phyloP scores from a whole-genome alignment of 768 basidiomycete species.

The Asterophora parasitica region DNA sequence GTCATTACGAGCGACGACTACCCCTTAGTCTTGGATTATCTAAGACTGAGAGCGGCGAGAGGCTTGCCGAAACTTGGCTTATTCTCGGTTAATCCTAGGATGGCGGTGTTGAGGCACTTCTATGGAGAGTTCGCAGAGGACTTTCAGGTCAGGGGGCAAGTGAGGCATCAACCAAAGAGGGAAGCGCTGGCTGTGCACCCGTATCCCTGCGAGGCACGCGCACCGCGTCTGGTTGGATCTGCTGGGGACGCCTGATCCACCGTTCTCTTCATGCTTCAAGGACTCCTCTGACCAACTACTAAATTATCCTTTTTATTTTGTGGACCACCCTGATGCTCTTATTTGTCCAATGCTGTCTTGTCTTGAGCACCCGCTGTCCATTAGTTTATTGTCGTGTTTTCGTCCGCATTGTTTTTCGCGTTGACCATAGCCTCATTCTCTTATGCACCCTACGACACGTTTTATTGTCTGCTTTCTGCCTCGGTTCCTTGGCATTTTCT shows the following conservation, averaged over 20 bases:
- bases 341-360: not conserved
- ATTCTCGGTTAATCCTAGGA: constrained; percentile 14
- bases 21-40: constrained; percentile 10
- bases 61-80: constrained; percentile 9
- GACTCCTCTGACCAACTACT: not conserved
- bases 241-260: no score
- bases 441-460: no score
- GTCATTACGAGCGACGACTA: constrained; percentile 14
- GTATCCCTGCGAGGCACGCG: not conserved
- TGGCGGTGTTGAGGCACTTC: constrained; percentile 14
- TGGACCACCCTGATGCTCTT: no score
- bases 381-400: no score
- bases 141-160: constrained; percentile 6
- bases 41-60: constrained; percentile 11
- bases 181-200: not conserved
- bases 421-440: no score
- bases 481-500: no score
- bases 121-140: constrained; percentile 3
- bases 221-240: not conserved
- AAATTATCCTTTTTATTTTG: no score
- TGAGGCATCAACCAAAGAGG: not conserved
- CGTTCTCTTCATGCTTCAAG: not conserved
- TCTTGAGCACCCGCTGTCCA: no score
- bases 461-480: no score
- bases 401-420: no score